Conservation (phyloP, 2,329 filamentous ascomycete genomes). For the Neurospora crassa region DNA sequence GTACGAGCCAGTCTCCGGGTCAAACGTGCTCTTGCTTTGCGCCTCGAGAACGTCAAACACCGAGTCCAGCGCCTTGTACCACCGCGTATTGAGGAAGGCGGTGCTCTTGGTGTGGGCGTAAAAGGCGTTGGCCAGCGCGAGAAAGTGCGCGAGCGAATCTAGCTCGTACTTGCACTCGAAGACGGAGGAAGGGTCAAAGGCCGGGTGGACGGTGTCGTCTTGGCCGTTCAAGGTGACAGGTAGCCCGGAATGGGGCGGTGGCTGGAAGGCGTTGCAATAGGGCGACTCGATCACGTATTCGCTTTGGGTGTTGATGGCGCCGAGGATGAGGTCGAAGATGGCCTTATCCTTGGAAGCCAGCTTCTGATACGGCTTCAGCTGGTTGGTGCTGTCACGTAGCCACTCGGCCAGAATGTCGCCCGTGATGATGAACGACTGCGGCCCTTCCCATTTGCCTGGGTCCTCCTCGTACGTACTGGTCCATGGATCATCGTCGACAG, state of each 20-base stretch:
- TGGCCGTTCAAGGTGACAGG: slow-evolving; percentile 67
- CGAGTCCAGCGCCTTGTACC: slow-evolving; percentile 68
- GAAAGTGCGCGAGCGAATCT: slow-evolving; percentile 87
- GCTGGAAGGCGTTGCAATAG: slow-evolving; percentile 98
- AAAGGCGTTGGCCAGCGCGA: slow-evolving; percentile 79
- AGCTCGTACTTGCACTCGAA: slow-evolving; percentile 99
- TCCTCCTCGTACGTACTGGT: slow-evolving; percentile 24
- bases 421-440: slow-evolving; percentile 87
- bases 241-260: slow-evolving; percentile 74
- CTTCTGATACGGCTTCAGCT: slow-evolving; percentile 80
- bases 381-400: slow-evolving; percentile 85
- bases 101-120: slow-evolving; percentile 68
- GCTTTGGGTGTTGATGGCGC: slow-evolving; percentile 91
- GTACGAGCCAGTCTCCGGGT: slow-evolving; percentile 54
- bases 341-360: slow-evolving; percentile 72
- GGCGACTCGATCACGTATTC: slow-evolving; percentile 92
- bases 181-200: slow-evolving; percentile 73
- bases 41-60: slow-evolving; percentile 65
- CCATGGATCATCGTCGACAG: slow-evolving; percentile 3
- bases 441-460: slow-evolving; percentile 64
- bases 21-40: slow-evolving; percentile 75
- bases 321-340: slow-evolving; percentile 72
- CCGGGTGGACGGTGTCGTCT: slow-evolving; percentile 74
- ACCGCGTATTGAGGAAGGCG: slow-evolving; percentile 69
- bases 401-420: slow-evolving; percentile 91